Conservation (phyloP, 257 asterid species). For the Solanum chiquidenum region DNA sequence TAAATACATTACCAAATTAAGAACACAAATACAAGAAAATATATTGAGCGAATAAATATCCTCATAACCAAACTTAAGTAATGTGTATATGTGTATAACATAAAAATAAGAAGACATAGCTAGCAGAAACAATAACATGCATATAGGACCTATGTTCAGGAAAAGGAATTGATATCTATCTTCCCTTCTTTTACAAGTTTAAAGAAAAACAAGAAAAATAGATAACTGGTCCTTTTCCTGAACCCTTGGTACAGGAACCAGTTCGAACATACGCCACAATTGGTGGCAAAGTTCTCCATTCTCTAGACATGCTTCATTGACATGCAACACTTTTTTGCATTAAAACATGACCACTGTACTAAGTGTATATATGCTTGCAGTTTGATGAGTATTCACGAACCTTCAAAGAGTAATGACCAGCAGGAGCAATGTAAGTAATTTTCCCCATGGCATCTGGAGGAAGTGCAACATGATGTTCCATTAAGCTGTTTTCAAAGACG, state of each 20-base stretch:
- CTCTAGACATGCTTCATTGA: neutral
- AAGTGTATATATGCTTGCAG: neutral
- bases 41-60: neutral
- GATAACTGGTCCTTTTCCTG: neutral
- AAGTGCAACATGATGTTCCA: slow-evolving; percentile 83
- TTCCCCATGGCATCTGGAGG: slow-evolving; percentile 98
- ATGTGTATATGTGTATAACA: neutral
- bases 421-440: slow-evolving; percentile 78
- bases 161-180: neutral
- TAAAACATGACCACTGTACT: neutral
- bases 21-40: neutral
- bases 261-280: neutral
- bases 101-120: neutral
- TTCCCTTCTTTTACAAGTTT: neutral
- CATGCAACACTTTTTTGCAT: neutral
- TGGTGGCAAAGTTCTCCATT: neutral
- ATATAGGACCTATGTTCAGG: neutral
- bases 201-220: neutral
- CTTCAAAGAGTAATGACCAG: slow-evolving; percentile 89
- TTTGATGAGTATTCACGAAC: slow-evolving; percentile 16
- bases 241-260: neutral
- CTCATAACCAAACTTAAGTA: neutral
- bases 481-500: slow-evolving; percentile 77
- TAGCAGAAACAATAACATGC: neutral
- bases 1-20: neutral